Percentiles rank a stretch among this genome's conserved stretches.
phyloP scores from a whole-genome alignment of 2,329 filamentous ascomycete genomes.

The Plectosphaerella sp. region DNA sequence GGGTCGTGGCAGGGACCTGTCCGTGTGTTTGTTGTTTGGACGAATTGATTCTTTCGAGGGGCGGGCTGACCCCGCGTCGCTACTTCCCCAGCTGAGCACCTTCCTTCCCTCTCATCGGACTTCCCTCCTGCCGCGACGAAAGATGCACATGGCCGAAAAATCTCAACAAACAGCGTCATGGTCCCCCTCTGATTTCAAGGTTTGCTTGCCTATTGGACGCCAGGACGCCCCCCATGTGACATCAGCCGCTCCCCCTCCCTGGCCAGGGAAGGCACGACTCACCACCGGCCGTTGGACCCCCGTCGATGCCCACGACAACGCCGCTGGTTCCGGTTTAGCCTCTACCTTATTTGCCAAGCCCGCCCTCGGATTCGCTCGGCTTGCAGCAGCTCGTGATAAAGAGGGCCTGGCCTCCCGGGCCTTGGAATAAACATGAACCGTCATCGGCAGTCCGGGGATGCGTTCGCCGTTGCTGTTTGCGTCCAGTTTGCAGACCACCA shows the following conservation, averaged over 20 bases:
- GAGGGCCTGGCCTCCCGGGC: not conserved
- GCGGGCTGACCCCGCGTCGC: too few species aligned
- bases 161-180: not conserved
- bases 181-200: not conserved
- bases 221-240: not conserved
- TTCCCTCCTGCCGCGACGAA: too few species aligned
- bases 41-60: too few species aligned
- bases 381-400: not conserved
- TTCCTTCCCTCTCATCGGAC: too few species aligned
- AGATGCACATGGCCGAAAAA: too few species aligned
- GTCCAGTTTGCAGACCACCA: not conserved
- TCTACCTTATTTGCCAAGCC: not conserved
- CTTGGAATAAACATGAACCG: not conserved
- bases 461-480: not conserved
- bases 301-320: not conserved
- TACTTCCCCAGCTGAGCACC: too few species aligned
- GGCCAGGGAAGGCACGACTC: not conserved
- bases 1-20: too few species aligned
- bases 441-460: not conserved
- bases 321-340: not conserved
- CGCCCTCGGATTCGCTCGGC: not conserved
- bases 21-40: too few species aligned
- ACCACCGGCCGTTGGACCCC: not conserved
- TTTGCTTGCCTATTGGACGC: not conserved
- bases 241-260: not conserved